phyloP scores from a whole-genome alignment of 2,329 filamentous ascomycete genomes.

The Diaporthe caulivora region DNA sequence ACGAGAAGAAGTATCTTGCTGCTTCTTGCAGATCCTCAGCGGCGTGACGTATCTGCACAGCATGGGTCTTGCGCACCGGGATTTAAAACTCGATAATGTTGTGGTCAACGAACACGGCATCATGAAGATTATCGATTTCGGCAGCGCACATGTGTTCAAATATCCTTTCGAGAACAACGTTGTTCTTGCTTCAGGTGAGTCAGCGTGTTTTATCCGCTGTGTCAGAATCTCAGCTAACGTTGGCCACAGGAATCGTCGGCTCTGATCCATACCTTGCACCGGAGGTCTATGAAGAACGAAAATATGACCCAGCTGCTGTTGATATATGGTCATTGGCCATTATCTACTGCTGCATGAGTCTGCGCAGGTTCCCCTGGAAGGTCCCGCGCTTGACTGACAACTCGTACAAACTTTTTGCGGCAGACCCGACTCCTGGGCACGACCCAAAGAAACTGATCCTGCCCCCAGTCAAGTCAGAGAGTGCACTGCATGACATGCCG shows the following conservation, averaged over 20 bases:
- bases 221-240: conserved; percentile 35
- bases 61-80: conserved; percentile 93
- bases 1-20: conserved; percentile 89
- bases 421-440: conserved; percentile 82
- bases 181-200: conserved; percentile 82
- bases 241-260: conserved; percentile 71
- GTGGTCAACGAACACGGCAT: conserved; percentile 96
- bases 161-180: conserved; percentile 96
- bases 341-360: conserved; percentile 98
- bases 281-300: conserved; percentile 93
- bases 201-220: background rate
- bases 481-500: conserved; percentile 55
- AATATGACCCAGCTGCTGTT: conserved; percentile 92
- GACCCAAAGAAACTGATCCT: conserved; percentile 67
- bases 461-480: conserved; percentile 59
- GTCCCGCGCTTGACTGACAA: conserved; percentile 92
- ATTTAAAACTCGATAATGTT: conserved; percentile 97
- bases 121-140: conserved; percentile 99
- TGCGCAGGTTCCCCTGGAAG: conserved; percentile 97
- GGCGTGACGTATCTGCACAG: conserved; percentile 95
- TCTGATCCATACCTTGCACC: conserved; percentile 96
- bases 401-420: conserved; percentile 92
- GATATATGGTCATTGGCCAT: conserved; percentile 99
- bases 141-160: conserved; percentile 94
- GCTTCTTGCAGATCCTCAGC: conserved; percentile 93